Evolutionary conservation across 768 basidiomycete genomes (phyloP).

Genomic region (Auricularia sp.): DNA sequence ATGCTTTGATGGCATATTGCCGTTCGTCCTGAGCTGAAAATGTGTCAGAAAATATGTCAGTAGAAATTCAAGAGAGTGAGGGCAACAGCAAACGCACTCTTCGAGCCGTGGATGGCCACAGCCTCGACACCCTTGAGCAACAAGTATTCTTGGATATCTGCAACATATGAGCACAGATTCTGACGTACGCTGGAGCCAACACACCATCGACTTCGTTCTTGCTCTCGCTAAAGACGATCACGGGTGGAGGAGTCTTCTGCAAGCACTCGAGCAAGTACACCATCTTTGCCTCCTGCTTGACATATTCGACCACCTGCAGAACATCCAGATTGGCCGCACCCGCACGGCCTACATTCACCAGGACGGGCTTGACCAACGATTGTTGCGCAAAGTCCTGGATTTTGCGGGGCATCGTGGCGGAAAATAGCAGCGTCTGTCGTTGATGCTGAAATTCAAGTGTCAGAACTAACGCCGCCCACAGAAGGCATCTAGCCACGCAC

Average conservation of each 20-base stretch:
- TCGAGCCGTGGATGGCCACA: constrained; percentile 96
- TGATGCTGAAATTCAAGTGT: constrained; percentile 51
- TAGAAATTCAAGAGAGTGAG: neutral
- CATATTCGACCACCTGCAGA: constrained; percentile 93
- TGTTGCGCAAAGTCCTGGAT: constrained; percentile 98
- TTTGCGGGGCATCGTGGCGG: constrained; percentile 97
- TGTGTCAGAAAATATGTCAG: neutral
- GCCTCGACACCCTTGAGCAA: constrained; percentile 96
- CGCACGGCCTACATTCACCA: constrained; percentile 96
- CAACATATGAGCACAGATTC: neutral
- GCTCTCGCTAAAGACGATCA: constrained; percentile 96
- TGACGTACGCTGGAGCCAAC: constrained; percentile 11
- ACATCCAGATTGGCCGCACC: constrained; percentile 97
- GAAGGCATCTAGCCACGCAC: constrained; percentile 30
- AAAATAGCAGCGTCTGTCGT: constrained; percentile 93
- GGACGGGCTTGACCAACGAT: constrained; percentile 85
- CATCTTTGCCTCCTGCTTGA: constrained; percentile 99
- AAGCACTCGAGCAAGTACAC: constrained; percentile 95
- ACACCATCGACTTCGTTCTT: constrained; percentile 99
- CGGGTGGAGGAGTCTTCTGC: constrained; percentile 96
- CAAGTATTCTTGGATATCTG: constrained; percentile 97
- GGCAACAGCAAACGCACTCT: constrained; percentile 45
- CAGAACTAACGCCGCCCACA: neutral
- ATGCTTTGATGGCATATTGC: constrained; percentile 96
- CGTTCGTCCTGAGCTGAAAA: constrained; percentile 88